Conservation (phyloP, 1,139 yeast species). For the Pichia sp. region DNA sequence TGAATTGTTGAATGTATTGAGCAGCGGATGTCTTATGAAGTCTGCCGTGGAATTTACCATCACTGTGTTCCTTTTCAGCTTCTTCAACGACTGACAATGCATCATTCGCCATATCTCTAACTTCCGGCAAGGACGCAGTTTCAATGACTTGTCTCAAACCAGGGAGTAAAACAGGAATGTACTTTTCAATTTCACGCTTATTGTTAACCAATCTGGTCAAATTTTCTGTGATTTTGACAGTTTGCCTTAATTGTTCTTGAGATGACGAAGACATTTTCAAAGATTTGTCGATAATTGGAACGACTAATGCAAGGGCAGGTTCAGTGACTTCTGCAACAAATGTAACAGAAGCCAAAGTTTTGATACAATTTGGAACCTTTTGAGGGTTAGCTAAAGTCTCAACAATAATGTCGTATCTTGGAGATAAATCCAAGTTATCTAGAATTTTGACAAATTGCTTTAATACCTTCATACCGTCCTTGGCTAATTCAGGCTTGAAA, state of each 20-base stretch:
- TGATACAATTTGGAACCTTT: slow-evolving; percentile 85
- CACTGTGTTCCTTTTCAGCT: slow-evolving; percentile 65
- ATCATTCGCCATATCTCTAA: slow-evolving; percentile 85
- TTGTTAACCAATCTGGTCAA: slow-evolving; percentile 92
- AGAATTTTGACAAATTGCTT: slow-evolving; percentile 71
- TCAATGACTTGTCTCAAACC: slow-evolving; percentile 85
- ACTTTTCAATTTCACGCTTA: slow-evolving; percentile 84
- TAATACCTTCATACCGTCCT: slow-evolving; percentile 71
- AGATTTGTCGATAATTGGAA: slow-evolving; percentile 89
- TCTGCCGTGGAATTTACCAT: slow-evolving; percentile 75
- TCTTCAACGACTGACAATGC: slow-evolving; percentile 78
- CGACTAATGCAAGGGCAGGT: slow-evolving; percentile 84
- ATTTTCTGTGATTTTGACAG: slow-evolving; percentile 94
- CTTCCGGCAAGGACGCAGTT: slow-evolving; percentile 94
- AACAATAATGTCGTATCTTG: slow-evolving; percentile 80
- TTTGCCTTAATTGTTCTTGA: slow-evolving; percentile 93
- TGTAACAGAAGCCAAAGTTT: slow-evolving; percentile 86
- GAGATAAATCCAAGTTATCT: slow-evolving; percentile 88
- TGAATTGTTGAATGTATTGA: slow-evolving; percentile 40
- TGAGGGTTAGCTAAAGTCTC: slow-evolving; percentile 87
- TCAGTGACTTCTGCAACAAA: slow-evolving; percentile 98
- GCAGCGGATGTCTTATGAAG: slow-evolving; percentile 53
- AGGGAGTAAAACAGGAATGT: slow-evolving; percentile 81
- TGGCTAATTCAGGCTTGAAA: slow-evolving; percentile 92
- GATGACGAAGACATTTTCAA: slow-evolving; percentile 84